Conservation (phyloP, 768 basidiomycete genomes). For the Lactarius quietus region DNA sequence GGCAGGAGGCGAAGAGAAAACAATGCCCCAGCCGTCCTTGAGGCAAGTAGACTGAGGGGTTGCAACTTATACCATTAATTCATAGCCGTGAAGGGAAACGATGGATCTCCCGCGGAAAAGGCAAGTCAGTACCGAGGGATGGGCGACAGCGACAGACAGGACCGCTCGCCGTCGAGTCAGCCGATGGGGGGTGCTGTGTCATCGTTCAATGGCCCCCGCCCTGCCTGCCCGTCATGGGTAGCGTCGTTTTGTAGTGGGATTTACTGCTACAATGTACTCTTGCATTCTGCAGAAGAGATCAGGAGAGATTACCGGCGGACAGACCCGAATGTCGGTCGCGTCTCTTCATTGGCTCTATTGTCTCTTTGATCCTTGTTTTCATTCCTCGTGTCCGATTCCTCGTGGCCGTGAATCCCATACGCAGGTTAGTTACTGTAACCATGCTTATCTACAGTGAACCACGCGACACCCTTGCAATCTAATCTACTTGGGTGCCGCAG, state of each 20-base stretch:
- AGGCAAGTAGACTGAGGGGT: conserved; percentile 3
- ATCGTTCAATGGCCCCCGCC: neutral
- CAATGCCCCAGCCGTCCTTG: conserved; percentile 8
- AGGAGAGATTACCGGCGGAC: neutral
- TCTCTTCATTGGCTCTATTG: conserved; percentile 2
- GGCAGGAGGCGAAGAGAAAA: neutral
- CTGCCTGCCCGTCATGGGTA: neutral
- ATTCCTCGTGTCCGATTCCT: neutral
- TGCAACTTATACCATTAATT: conserved; percentile 7
- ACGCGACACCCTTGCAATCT: neutral
- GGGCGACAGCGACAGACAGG: conserved; percentile 7
- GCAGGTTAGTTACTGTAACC: neutral
- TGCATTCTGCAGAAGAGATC: neutral
- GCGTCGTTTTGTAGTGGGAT: neutral
- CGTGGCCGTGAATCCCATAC: neutral
- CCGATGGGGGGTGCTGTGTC: conserved; percentile 2
- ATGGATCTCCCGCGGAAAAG: conserved; percentile 9
- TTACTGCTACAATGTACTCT: neutral
- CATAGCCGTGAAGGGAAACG: neutral
- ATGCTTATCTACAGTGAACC: neutral
- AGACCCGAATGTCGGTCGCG: neutral
- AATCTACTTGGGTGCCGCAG: neutral
- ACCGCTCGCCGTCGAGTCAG: conserved; percentile 8
- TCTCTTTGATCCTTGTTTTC: neutral
- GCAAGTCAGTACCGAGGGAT: conserved; percentile 1